Base-by-base conservation (phyloP, 1,284 basidiomycete species). In the Papiliotrema fonsecae region DNA sequence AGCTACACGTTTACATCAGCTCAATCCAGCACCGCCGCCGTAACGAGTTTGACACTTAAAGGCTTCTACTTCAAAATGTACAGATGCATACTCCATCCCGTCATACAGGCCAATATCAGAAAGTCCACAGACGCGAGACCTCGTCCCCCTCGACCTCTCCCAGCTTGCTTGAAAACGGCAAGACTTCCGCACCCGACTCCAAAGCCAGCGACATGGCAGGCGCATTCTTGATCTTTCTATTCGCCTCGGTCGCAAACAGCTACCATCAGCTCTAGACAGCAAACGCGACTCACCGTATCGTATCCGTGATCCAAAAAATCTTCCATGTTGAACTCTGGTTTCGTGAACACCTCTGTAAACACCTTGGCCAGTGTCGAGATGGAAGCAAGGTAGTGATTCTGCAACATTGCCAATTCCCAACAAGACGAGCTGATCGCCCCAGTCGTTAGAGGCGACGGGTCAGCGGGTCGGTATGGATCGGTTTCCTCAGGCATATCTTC, bases 271-370 rank as follows among this genome's bases (percentile, higher is more conserved):
- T n/a, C 25, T 16, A 21, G 6, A 6, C 5, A 25, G 31, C 25
- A 44, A 31, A n/a, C 31, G 27, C 10, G 13, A 78, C 87, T 61
- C 59, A 94, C 89, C 44, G 90, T 97, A 14, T 78, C 80, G 65
- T 97, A 98, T 0, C 89, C 90, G 69, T 97, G 91, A 74, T 98
- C 96, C 64, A 97, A 73, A 70, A 98, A 98, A 70, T 98, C 96
- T 61, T 98, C 96, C 79, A 97, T 82, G 25, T 82, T 78, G 73
- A 93, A 97, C 25, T 80, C 79, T 11, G 86, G 88, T 65, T 93
- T 93, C 7, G 90, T 97, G 72, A 98, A 97, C 1, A 88, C 86
- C 67, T 96, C 92, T 11, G 81, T 80, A 55, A 97, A 87, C 47
- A 98, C 85, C 60, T 86, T 84, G 16, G 83, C 84, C 45, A 98